Base-by-base conservation (phyloP, 2,329 filamentous ascomycete genomes). In the Fusarium ramigenum region DNA sequence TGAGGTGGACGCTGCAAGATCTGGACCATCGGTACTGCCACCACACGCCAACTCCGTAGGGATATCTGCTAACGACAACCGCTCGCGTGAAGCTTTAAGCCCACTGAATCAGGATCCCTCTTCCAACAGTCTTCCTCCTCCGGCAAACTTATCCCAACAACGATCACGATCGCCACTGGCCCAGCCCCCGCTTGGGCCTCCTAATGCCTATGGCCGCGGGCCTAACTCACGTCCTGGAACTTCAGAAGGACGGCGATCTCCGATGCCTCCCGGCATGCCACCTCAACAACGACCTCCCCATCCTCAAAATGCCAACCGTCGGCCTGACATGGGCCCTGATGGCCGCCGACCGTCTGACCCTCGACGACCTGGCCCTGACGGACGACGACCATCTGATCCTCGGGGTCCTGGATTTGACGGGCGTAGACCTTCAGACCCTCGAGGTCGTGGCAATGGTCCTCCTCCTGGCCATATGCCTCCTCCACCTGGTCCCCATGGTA, bases 1-100 rank as follows among this genome's bases (percentile, higher is more conserved):
- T 52, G 78, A 73, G 73, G 81, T 82, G 71, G 79, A 82, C 69
- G 75, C 76, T 70, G 75, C 75, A 70, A 77, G 76, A 72, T 71
- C 78, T 77, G 84, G 85, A 81, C 85, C 83, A 82, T 82, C 84
- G 83, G 85, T 87, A 85, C 85, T 85, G 83, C 78, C 81, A 82
- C 83, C 82, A 82, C 83, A 87, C 80, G 85, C 84, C 81, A 85
- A 85, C 79, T 79, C 84, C 79, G 78, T 85, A 77, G 86, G 85
- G 79, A 85, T 83, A 77, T 84, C 83, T 86, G 85, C 88, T 87
- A 88, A 90, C 83, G 79, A 84, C 78, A 82, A 83, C 80, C 83
- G 84, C 77, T 86, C 86, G 83, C 86, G 83, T 84, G 85, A 89
- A 87, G 87, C 80, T 85, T 76, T 88, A 79, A 86, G 79, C 72